phyloP scores from a whole-genome alignment of 371 early-diverging fungal genomes.

The Syncephalis plumigaleata region DNA sequence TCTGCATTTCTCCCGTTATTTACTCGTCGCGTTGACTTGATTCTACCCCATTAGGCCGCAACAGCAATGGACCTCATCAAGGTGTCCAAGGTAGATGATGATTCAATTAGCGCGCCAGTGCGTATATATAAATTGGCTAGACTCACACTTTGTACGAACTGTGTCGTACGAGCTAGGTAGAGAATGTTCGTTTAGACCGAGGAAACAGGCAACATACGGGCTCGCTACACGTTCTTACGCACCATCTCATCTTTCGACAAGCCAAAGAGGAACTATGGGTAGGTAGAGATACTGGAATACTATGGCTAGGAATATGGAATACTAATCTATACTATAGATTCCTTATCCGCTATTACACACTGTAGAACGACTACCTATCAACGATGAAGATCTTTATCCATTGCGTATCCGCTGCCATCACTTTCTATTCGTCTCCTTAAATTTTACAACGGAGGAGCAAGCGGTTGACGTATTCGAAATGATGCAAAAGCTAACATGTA shows the following conservation, averaged over 20 bases:
- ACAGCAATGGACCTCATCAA: slow-evolving; percentile 23
- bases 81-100: slow-evolving; percentile 18
- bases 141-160: neutral
- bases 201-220: slow-evolving; percentile 32
- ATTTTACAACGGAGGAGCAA: slow-evolving; percentile 43
- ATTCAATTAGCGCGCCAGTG: neutral
- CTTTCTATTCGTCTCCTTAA: slow-evolving; percentile 55
- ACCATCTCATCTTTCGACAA: slow-evolving; percentile 60
- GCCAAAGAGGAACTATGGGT: slow-evolving; percentile 53
- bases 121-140: neutral
- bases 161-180: slow-evolving; percentile 21
- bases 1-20: too few relatives aligned
- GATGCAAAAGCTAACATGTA: slow-evolving; percentile 49
- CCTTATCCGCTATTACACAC: slow-evolving; percentile 73
- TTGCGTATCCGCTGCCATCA: slow-evolving; percentile 57
- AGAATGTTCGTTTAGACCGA: slow-evolving; percentile 38
- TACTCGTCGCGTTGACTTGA: too few relatives aligned
- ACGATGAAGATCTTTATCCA: slow-evolving; percentile 24
- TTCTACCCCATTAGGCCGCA: too few relatives aligned
- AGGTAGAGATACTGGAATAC: slow-evolving; percentile 5
- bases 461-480: slow-evolving; percentile 62
- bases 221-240: slow-evolving; percentile 56
- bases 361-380: slow-evolving; percentile 45
- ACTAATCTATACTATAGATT: slow-evolving; percentile 26
- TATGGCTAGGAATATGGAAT: neutral